phyloP scores from a whole-genome alignment of 768 basidiomycete genomes.

The Agrocybe pediades region DNA sequence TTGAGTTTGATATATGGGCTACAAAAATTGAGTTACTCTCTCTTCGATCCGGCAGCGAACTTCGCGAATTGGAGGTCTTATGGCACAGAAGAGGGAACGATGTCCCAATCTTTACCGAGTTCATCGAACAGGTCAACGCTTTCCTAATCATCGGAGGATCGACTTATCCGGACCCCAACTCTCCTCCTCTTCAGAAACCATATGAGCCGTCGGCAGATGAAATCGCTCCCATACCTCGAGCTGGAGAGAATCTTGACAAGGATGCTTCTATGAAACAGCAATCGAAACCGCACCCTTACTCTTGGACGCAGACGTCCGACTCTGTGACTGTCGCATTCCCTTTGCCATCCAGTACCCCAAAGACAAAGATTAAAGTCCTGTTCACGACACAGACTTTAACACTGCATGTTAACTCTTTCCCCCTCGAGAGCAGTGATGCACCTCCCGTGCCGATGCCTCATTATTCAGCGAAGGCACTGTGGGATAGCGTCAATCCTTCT shows the following conservation, averaged over 20 bases:
- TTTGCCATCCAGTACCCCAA: constrained; percentile 70
- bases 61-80: constrained; percentile 48
- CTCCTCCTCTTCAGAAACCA: constrained; percentile 30
- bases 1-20: constrained; percentile 70
- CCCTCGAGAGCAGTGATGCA: constrained; percentile 20
- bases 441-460: constrained; percentile 47
- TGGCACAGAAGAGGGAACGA: constrained; percentile 74
- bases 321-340: constrained; percentile 84
- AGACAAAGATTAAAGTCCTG: constrained; percentile 62
- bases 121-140: constrained; percentile 42
- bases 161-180: constrained; percentile 47
- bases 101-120: constrained; percentile 63
- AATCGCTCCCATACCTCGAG: constrained; percentile 66
- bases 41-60: constrained; percentile 27
- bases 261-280: constrained; percentile 24
- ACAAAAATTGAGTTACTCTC: constrained; percentile 50
- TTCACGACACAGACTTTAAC: constrained; percentile 70
- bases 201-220: constrained; percentile 70
- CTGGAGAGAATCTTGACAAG: constrained; percentile 55
- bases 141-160: constrained; percentile 65
- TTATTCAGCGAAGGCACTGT: constrained; percentile 66
- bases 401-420: constrained; percentile 51
- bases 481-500: constrained; percentile 77
- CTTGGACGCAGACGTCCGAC: constrained; percentile 90
- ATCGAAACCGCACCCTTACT: constrained; percentile 75